phyloP scores from a whole-genome alignment of 495 filamentous ascomycete genomes.

The Penicillium ochrochloron region DNA sequence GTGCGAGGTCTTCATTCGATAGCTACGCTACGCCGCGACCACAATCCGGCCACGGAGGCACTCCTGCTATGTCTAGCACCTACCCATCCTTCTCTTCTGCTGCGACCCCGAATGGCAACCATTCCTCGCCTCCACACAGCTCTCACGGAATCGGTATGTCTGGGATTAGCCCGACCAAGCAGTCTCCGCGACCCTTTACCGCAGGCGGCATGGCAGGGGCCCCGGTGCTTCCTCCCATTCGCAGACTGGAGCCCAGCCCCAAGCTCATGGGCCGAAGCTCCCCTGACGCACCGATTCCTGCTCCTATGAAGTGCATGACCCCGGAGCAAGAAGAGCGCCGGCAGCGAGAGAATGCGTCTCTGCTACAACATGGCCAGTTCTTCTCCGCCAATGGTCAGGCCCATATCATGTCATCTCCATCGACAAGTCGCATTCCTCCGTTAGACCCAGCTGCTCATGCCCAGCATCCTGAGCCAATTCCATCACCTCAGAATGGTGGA shows the following conservation, averaged over 20 bases:
- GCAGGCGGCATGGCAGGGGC: slow-evolving; percentile 51
- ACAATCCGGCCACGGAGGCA: slow-evolving; percentile 32
- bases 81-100: slow-evolving; percentile 40
- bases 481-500: slow-evolving; percentile 31
- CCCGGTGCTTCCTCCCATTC: slow-evolving; percentile 54
- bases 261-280: slow-evolving; percentile 56
- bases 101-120: slow-evolving; percentile 42
- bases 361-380: slow-evolving; percentile 32
- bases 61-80: slow-evolving; percentile 31
- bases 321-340: slow-evolving; percentile 53
- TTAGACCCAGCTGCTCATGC: slow-evolving; percentile 36
- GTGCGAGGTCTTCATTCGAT: slow-evolving; percentile 44
- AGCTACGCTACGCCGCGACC: slow-evolving; percentile 42
- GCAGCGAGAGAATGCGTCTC: slow-evolving; percentile 45
- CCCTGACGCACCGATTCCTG: slow-evolving; percentile 50
- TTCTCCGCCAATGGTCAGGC: slow-evolving; percentile 34
- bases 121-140: slow-evolving; percentile 50
- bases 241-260: slow-evolving; percentile 53
- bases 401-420: slow-evolving; percentile 42
- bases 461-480: slow-evolving; percentile 34
- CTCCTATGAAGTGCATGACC: slow-evolving; percentile 53
- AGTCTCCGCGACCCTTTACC: slow-evolving; percentile 58
- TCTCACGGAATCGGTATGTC: slow-evolving; percentile 60
- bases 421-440: slow-evolving; percentile 45
- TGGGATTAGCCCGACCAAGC: slow-evolving; percentile 79